Percentiles rank a stretch among this genome's conserved stretches.
These are phyloP conservation scores for Theobroma grandiflorum DNA, from an alignment of 441 rosid genomes.

Conservation along the genomic window DNA sequence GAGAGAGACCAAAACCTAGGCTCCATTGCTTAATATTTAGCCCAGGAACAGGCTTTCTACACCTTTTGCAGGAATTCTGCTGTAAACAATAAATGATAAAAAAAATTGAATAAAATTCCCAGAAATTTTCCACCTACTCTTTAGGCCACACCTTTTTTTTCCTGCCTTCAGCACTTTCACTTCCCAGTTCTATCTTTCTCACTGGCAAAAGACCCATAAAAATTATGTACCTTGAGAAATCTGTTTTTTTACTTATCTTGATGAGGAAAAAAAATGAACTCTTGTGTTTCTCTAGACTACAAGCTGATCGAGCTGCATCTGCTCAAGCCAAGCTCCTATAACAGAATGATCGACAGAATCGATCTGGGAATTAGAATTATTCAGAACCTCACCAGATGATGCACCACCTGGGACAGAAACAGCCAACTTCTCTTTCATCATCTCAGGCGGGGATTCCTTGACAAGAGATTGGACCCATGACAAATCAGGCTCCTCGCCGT, in stretches of 20 bases:
- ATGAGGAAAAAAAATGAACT: constrained; percentile 22
- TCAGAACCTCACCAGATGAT: constrained; percentile 39
- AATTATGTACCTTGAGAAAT: constrained; percentile 33
- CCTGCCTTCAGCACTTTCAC: not conserved
- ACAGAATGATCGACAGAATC: constrained; percentile 47
- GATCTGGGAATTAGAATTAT: constrained; percentile 34
- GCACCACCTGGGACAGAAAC: constrained; percentile 32
- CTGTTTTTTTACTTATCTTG: constrained; percentile 25
- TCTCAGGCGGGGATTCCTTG: constrained; percentile 61
- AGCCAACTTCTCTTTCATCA: constrained; percentile 43
- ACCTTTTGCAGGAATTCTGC: constrained; percentile 17
- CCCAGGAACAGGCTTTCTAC: constrained; percentile 34
- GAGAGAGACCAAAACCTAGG: constrained; percentile 17
- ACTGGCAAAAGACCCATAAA: constrained; percentile 20
- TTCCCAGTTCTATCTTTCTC: constrained; percentile 18
- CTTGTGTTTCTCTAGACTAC: constrained; percentile 39
- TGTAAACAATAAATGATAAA: constrained; percentile 25
- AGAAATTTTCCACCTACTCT: constrained; percentile 14
- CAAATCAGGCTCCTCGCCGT: constrained; percentile 58
- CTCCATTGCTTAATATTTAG: constrained; percentile 20
- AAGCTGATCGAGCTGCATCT: constrained; percentile 60
- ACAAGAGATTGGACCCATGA: constrained; percentile 65
- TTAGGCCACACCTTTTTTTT: not conserved
- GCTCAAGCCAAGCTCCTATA: constrained; percentile 63
- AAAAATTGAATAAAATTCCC: constrained; percentile 22